phyloP scores from a whole-genome alignment of 805 yeast genomes.

The Monosporozyma solicola region DNA sequence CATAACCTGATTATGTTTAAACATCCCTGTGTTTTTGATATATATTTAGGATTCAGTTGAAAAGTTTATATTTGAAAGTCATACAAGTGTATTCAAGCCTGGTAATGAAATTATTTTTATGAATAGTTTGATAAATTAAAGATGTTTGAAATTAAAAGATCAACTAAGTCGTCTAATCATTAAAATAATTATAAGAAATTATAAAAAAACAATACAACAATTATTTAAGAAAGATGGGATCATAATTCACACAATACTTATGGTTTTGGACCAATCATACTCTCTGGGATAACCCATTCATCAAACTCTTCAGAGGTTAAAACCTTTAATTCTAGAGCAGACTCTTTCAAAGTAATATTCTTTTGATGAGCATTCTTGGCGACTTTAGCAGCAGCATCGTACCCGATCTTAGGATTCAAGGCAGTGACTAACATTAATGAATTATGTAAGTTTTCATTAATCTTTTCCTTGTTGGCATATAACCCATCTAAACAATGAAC shows the following conservation, averaged over 20 bases:
- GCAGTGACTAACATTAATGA: constrained; percentile 98
- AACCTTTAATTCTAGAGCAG: constrained; percentile 86
- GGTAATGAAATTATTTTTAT: too few species aligned
- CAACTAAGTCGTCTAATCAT: too few species aligned
- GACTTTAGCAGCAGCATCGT: constrained; percentile 93
- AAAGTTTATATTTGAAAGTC: too few species aligned
- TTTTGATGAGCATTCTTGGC: constrained; percentile 98
- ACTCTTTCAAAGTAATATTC: constrained; percentile 90
- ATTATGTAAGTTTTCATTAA: constrained; percentile 80
- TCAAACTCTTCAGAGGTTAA: constrained; percentile 81
- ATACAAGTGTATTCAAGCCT: too few species aligned
- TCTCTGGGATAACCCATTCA: constrained; percentile 95
- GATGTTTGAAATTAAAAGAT: neutral
- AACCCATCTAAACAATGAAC: constrained; percentile 93
- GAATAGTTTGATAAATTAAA: too few species aligned
- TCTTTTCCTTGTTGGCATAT: constrained; percentile 77
- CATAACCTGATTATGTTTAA: too few species aligned
- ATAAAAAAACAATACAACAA: neutral
- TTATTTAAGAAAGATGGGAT: neutral
- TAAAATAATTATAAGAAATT: too few species aligned
- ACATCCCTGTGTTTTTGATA: too few species aligned
- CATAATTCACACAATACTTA: neutral
- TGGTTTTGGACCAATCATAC: constrained; percentile 88
- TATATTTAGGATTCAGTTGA: too few species aligned
- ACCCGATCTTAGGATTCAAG: constrained; percentile 96